Evolutionary conservation across 2,329 filamentous ascomycete genomes (phyloP).

Genomic region (Beauveria brongniartii): DNA sequence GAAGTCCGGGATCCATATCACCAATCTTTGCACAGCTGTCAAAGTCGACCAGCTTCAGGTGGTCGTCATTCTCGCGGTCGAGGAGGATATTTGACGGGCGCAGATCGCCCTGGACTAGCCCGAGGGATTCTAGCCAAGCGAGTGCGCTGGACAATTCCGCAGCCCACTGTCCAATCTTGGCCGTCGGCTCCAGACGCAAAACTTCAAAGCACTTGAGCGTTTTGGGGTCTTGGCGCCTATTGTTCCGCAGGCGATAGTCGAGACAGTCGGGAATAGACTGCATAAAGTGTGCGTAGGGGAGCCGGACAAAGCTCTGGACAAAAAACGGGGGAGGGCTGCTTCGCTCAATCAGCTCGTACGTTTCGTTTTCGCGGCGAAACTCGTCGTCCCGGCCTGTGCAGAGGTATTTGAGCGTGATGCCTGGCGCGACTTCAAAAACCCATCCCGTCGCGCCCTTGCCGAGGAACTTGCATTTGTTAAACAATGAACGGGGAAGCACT

Average conservation of each 20-base stretch:
- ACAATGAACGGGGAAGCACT: not conserved
- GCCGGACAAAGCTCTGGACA: slow-evolving; percentile 2
- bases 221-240: not conserved
- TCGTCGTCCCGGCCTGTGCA: not conserved
- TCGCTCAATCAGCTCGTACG: not conserved
- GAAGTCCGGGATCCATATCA: not conserved
- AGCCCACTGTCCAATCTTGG: slow-evolving; percentile 11
- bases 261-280: not conserved
- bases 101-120: slow-evolving; percentile 1
- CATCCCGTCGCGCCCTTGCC: not conserved
- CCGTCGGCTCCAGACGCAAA: not conserved
- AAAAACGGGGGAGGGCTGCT: not conserved
- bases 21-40: slow-evolving; percentile 4
- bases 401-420: not conserved
- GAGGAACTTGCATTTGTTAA: not conserved
- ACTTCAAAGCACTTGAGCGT: not conserved
- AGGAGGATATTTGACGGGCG: slow-evolving; percentile 2
- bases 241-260: not conserved
- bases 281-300: slow-evolving; percentile 3
- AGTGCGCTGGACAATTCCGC: slow-evolving; percentile 6
- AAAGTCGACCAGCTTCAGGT: not conserved
- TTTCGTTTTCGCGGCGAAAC: slow-evolving; percentile 2
- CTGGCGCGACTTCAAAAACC: not conserved
- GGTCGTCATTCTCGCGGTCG: not conserved
- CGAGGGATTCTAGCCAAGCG: slow-evolving; percentile 8